Percentiles rank a stretch among this genome's conserved stretches.
Evolutionary conservation across 2,329 filamentous ascomycete genomes (phyloP).

Genomic region (Neopestalotiopsis sp.): DNA sequence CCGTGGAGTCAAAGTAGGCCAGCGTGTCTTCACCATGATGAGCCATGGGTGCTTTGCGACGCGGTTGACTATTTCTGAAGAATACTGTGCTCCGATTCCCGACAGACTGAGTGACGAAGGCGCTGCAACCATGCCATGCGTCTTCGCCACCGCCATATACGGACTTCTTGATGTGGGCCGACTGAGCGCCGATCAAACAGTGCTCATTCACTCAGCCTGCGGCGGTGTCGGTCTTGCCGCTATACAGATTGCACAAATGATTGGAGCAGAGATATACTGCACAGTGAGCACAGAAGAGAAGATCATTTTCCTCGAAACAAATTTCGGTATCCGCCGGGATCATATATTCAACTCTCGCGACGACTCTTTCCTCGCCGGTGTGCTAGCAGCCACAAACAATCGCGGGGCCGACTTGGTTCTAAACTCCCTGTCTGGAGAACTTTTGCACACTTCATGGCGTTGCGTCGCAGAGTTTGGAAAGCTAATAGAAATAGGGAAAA

Average conservation of each 20-base stretch:
- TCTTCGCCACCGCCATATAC: slow-evolving; percentile 2
- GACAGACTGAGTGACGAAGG: neutral
- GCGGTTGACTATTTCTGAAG: neutral
- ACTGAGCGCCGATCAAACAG: neutral
- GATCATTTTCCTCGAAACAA: slow-evolving; percentile 18
- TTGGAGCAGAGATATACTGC: slow-evolving; percentile 23
- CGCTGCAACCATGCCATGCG: neutral
- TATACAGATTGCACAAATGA: slow-evolving; percentile 15
- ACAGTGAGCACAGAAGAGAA: slow-evolving; percentile 25
- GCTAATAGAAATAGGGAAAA: slow-evolving; percentile 52
- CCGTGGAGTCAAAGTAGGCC: slow-evolving; percentile 7
- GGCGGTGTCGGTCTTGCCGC: slow-evolving; percentile 1
- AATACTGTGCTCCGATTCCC: neutral
- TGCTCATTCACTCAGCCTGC: neutral
- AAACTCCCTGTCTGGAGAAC: slow-evolving; percentile 45
- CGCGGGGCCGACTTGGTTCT: slow-evolving; percentile 33
- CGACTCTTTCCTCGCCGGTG: slow-evolving; percentile 18
- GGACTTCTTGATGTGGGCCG: neutral
- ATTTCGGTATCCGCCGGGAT: slow-evolving; percentile 20
- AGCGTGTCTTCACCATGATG: neutral
- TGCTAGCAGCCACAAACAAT: slow-evolving; percentile 22
- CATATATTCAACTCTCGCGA: slow-evolving; percentile 25
- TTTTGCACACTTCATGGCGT: slow-evolving; percentile 46
- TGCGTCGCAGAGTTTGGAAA: slow-evolving; percentile 49
- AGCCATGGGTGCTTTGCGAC: neutral